Percentiles rank a stretch among this genome's conserved stretches.
phyloP scores from a whole-genome alignment of 805 yeast species.

The Phaffomyces thermotolerans region DNA sequence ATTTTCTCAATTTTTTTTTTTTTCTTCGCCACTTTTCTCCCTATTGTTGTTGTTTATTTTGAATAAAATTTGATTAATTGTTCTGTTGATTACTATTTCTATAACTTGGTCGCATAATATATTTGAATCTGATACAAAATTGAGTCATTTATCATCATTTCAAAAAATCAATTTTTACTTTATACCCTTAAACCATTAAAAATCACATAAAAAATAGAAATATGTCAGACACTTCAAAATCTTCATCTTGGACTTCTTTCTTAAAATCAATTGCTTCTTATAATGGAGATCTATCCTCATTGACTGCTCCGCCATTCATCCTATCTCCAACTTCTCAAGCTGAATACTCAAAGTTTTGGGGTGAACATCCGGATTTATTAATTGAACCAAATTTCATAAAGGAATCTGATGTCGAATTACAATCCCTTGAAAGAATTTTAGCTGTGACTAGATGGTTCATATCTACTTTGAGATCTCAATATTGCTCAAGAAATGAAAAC shows the following conservation, averaged over 20 bases:
- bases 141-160: no score
- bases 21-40: neutral
- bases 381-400: constrained; percentile 58
- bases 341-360: constrained; percentile 96
- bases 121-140: no score
- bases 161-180: neutral
- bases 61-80: neutral
- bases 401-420: constrained; percentile 33
- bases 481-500: constrained; percentile 84
- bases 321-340: constrained; percentile 81
- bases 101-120: neutral
- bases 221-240: constrained; percentile 25
- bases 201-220: neutral
- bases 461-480: constrained; percentile 86
- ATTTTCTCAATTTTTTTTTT: no score
- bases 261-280: constrained; percentile 85
- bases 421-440: constrained; percentile 59
- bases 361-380: constrained; percentile 81
- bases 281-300: constrained; percentile 86
- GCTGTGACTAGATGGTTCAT: constrained; percentile 89
- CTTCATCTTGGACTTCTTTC: constrained; percentile 82
- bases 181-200: neutral
- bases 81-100: neutral
- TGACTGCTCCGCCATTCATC: constrained; percentile 97
- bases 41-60: neutral